phyloP scores from a whole-genome alignment of 306 rosid genomes.

The Begonia masoniana region DNA sequence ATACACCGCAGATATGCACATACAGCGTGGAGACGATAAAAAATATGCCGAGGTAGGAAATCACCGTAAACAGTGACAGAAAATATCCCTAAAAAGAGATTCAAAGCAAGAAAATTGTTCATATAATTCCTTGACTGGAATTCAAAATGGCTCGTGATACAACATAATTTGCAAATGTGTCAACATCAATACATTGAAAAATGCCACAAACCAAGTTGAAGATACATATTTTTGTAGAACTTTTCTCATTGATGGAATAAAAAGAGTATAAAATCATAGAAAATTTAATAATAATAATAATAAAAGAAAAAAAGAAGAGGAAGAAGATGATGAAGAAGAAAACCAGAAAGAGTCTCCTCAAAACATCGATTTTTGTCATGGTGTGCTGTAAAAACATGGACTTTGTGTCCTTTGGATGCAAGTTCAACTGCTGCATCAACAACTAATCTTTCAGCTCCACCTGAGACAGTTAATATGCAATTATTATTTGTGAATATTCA shows the following conservation, averaged over 20 bases:
- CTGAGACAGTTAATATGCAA: conserved; percentile 19
- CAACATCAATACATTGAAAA: not conserved
- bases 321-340: conserved; percentile 7
- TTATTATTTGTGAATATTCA: too few species aligned
- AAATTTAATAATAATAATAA: not conserved
- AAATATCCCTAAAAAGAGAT: conserved; percentile 42
- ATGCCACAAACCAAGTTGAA: not conserved
- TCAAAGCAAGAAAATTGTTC: not conserved
- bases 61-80: conserved; percentile 75
- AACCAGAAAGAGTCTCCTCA: conserved; percentile 80
- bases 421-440: conserved; percentile 92
- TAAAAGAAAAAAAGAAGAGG: not conserved
- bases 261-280: not conserved
- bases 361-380: conserved; percentile 73
- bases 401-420: conserved; percentile 63
- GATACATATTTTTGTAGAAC: not conserved
- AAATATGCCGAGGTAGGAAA: conserved; percentile 72
- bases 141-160: not conserved
- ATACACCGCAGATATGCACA: conserved; percentile 85
- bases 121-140: too few species aligned
- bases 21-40: conserved; percentile 73
- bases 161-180: not conserved
- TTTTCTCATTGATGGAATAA: not conserved
- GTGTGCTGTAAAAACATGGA: conserved; percentile 72
- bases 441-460: conserved; percentile 80